Base-by-base conservation (phyloP, 2,329 filamentous ascomycete species). In the Dissoconium aciculare region DNA sequence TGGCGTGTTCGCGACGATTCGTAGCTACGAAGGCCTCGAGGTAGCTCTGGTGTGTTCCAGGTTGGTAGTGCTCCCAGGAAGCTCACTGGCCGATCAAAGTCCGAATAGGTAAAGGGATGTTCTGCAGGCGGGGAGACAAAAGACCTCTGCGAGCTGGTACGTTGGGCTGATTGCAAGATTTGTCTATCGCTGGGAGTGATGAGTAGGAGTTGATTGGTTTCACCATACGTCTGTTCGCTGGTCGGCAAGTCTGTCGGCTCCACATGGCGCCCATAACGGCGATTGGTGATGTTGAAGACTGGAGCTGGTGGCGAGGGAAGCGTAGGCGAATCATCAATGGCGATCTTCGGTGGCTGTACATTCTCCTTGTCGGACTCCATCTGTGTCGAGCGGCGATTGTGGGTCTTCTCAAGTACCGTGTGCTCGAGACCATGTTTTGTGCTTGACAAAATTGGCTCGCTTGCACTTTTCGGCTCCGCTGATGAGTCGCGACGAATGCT, bases 151-250 rank as follows among this genome's bases (percentile, higher is more conserved):
- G 16, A 19, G 15, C n/a, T 16, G 15, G n/a, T n/a, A 10, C 16
- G 25, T 10, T 28, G 16, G 29, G 36, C 28, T 19, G 30, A 15
- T n/a, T 24, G 17, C 21, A n/a, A 13, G 25, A 15, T 8, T 30
- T 37, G 26, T 9, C 17, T 12, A 16, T 15, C 30, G 19, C 33
- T 32, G 5, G 42, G 39, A 4, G 42, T 46, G 26, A 47, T 40
- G 9, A 38, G 33, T 10, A 52, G 43, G 8, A 52, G 40, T 19
- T 46, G 37, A 16, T 41, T 40, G 4, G 49, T 52, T 9, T 45
- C 39, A 8, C 48, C 48, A 27, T 52, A 52, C 4, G 47, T 51
- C 29, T 43, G 46, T 4, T 51, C 45, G 28, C 36, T 50, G 11
- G 43, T 45, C 4, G 44, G 47, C 5, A 49, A 26, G n/a, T 50